Conservation (phyloP, 192 early-diverging fungal species). For the Bifiguratus adelaidae region DNA sequence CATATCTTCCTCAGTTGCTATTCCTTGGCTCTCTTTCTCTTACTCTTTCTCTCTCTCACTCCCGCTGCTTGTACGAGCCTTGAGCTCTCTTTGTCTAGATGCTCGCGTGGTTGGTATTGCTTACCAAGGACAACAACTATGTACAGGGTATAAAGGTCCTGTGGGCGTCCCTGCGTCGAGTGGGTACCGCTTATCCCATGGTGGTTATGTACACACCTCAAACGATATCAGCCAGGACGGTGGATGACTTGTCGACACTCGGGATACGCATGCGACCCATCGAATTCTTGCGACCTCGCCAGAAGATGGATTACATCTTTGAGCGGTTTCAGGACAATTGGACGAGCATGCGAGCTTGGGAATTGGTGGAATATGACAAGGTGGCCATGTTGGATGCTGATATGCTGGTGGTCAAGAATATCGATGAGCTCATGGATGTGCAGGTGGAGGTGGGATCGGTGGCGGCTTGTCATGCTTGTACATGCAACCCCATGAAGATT, state of each 20-base stretch:
- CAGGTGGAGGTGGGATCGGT: conserved; percentile 14
- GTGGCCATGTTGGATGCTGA: conserved; percentile 64
- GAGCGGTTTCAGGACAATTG: conserved; percentile 20
- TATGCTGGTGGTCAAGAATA: conserved; percentile 45
- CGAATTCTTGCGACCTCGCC: conserved; percentile 7
- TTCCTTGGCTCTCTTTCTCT: not conserved
- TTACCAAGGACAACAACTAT: not conserved
- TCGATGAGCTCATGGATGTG: conserved; percentile 55
- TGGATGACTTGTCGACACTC: not conserved
- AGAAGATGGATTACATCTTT: conserved; percentile 7
- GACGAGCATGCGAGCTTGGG: conserved; percentile 64
- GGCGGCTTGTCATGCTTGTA: conserved; percentile 33
- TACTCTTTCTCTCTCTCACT: not conserved
- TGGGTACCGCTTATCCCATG: conserved; percentile 11
- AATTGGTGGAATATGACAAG: conserved; percentile 36
- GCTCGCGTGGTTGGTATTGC: not conserved
- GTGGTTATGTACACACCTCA: conserved; percentile 15
- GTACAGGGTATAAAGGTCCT: not conserved
- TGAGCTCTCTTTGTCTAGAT: not conserved
- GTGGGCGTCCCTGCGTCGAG: not conserved
- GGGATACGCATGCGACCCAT: conserved; percentile 6
- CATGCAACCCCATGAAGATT: conserved; percentile 28
- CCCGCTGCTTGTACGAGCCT: not conserved
- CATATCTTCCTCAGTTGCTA: too few relatives aligned
- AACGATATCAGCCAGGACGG: not conserved